Conservation (phyloP, 2,329 filamentous ascomycete genomes). For the Fusarium veterinarium region DNA sequence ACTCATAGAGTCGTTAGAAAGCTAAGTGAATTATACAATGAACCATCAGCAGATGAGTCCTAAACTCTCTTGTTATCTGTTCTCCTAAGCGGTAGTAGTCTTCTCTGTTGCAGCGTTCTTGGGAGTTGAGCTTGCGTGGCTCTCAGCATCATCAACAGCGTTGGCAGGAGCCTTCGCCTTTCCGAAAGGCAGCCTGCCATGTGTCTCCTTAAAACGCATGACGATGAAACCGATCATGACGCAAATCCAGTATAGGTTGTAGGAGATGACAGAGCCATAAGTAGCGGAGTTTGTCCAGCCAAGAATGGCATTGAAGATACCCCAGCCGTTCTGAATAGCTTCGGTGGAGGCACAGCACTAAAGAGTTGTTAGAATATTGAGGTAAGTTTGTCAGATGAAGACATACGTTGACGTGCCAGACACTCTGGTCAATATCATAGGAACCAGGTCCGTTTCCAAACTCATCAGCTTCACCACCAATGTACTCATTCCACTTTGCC, state of each 20-base stretch:
- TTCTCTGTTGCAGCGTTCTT: conserved; percentile 45
- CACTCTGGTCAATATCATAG: conserved; percentile 80
- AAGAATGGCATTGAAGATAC: conserved; percentile 86
- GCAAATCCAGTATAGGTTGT: conserved; percentile 87
- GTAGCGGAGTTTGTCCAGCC: conserved; percentile 92
- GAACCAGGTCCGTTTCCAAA: conserved; percentile 73
- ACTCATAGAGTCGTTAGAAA: conserved; percentile 31
- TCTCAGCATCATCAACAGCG: conserved; percentile 42
- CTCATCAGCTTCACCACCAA: conserved; percentile 67
- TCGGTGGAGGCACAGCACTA: conserved; percentile 80
- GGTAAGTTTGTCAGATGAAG: neutral
- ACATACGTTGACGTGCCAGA: conserved; percentile 85
- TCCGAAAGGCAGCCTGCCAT: conserved; percentile 61
- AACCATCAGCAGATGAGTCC: neutral
- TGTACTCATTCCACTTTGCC: conserved; percentile 73
- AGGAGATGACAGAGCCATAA: conserved; percentile 86
- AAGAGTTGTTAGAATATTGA: neutral
- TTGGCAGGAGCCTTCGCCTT: conserved; percentile 48
- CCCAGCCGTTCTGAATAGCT: conserved; percentile 82
- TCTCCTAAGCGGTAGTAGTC: conserved; percentile 34
- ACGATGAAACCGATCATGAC: conserved; percentile 76
- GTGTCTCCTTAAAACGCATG: conserved; percentile 74
- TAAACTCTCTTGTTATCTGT: neutral
- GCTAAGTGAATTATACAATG: conserved; percentile 4
- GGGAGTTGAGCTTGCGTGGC: conserved; percentile 40